Percentiles rank a stretch among this genome's conserved stretches.
Evolutionary conservation across 2,329 filamentous ascomycete genomes (phyloP).

Genomic region (Emmonsiellopsis sp.): DNA sequence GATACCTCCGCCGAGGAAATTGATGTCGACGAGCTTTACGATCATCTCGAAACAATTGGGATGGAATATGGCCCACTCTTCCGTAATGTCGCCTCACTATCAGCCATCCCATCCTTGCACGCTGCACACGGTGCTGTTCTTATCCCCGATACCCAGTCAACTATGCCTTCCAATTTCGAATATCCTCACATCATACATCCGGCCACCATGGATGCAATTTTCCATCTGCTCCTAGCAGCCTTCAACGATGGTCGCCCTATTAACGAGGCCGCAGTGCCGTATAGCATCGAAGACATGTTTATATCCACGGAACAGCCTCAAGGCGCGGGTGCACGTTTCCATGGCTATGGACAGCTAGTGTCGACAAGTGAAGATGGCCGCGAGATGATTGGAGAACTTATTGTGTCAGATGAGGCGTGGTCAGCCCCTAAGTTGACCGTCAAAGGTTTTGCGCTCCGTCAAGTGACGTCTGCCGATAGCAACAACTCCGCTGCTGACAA

Average conservation of each 20-base stretch:
- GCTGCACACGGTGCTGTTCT: not conserved
- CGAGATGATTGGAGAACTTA: not conserved
- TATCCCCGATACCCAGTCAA: not conserved
- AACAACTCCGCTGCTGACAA: not conserved
- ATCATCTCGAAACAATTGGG: conserved; percentile 7
- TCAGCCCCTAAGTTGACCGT: not conserved
- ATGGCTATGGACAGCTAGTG: conserved; percentile 1
- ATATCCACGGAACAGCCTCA: conserved; percentile 2
- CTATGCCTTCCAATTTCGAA: not conserved
- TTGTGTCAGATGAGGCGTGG: not conserved
- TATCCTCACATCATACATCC: not conserved
- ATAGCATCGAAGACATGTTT: conserved; percentile 9
- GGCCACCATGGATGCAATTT: not conserved
- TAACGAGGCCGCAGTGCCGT: conserved; percentile 11
- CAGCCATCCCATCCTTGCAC: not conserved
- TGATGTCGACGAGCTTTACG: conserved; percentile 3
- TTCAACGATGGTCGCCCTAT: conserved; percentile 22
- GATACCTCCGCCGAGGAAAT: not conserved
- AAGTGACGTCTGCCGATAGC: not conserved
- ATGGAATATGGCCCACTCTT: conserved; percentile 10
- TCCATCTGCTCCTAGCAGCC: not conserved
- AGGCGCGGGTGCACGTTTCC: conserved; percentile 9
- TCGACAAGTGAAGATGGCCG: not conserved
- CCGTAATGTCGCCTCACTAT: not conserved
- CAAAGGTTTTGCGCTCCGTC: not conserved